phyloP scores from a whole-genome alignment of 495 filamentous ascomycete species.

The Cryomyces minteri region DNA sequence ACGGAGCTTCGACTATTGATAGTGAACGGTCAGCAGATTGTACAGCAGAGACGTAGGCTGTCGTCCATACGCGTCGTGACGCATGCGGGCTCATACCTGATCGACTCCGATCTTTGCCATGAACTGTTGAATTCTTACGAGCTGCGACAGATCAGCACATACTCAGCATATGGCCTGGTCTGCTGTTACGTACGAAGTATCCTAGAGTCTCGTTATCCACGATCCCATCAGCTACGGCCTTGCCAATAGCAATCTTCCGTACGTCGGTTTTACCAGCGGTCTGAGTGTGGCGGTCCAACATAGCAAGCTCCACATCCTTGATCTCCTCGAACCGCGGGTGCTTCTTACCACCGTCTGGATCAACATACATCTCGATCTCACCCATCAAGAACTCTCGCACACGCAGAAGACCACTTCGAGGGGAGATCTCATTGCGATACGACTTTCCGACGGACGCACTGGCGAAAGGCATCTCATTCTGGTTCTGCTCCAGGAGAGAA shows the following conservation, averaged over 20 bases:
- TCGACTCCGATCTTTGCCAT: constrained; percentile 53
- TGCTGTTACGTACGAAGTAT: constrained; percentile 34
- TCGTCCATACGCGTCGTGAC: too few species aligned
- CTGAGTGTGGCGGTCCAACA: constrained; percentile 56
- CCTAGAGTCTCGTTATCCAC: constrained; percentile 80
- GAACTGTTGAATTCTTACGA: constrained; percentile 61
- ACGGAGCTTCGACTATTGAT: constrained; percentile 36
- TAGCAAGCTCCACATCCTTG: constrained; percentile 41
- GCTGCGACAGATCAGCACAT: constrained; percentile 1
- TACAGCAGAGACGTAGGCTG: too few species aligned
- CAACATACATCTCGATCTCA: constrained; percentile 68
- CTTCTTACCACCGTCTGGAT: constrained; percentile 53
- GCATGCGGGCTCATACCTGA: constrained; percentile 8
- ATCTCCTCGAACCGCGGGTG: constrained; percentile 53
- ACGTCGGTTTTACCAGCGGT: constrained; percentile 46
- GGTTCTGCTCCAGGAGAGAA: constrained; percentile 65
- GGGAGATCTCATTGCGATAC: constrained; percentile 58
- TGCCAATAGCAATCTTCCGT: constrained; percentile 41
- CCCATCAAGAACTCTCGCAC: constrained; percentile 62
- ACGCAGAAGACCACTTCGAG: constrained; percentile 44
- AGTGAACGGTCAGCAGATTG: too few species aligned
- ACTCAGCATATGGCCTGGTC: too few species aligned
- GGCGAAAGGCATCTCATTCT: constrained; percentile 55
- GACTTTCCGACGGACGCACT: constrained; percentile 62
- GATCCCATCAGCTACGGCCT: constrained; percentile 46